These are phyloP conservation scores for Pythium phragmitis DNA, from an alignment of 352 stramenopile genomes.

Conservation along the genomic window DNA sequence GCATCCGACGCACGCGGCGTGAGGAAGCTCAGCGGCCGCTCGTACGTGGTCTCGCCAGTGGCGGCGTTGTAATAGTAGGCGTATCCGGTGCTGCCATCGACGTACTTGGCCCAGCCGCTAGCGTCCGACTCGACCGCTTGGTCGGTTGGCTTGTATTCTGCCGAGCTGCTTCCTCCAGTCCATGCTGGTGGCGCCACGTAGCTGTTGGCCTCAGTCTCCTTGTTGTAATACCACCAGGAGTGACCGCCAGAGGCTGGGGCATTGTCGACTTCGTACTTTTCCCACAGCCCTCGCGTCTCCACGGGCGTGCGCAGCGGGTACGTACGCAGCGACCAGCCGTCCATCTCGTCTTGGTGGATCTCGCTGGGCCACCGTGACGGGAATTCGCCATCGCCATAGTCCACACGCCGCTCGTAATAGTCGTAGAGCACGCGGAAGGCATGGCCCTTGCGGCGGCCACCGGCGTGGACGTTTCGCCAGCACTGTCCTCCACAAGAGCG, in stretches of 20 bases:
- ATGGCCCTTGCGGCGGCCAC: slow-evolving; percentile 76
- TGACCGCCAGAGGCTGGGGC: slow-evolving; percentile 17
- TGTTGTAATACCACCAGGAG: slow-evolving; percentile 72
- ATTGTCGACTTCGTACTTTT: slow-evolving; percentile 55
- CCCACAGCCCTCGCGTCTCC: slow-evolving; percentile 50
- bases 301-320: slow-evolving; percentile 42
- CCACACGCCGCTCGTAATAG: slow-evolving; percentile 88
- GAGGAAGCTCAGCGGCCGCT: slow-evolving; percentile 26
- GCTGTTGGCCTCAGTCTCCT: slow-evolving; percentile 51
- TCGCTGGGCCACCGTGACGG: slow-evolving; percentile 89
- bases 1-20: slow-evolving; percentile 19
- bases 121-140: slow-evolving; percentile 21
- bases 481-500: slow-evolving; percentile 43
- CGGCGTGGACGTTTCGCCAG: slow-evolving; percentile 84
- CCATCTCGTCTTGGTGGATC: slow-evolving; percentile 85
- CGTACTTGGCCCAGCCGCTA: slow-evolving; percentile 29
- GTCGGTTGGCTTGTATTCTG: slow-evolving; percentile 7
- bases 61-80: slow-evolving; percentile 70
- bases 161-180: slow-evolving; percentile 21
- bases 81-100: slow-evolving; percentile 27
- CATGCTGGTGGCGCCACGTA: slow-evolving; percentile 39
- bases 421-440: slow-evolving; percentile 90
- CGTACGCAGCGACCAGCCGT: slow-evolving; percentile 73
- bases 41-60: slow-evolving; percentile 25
- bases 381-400: slow-evolving; percentile 91